Evolutionary conservation across 2,329 filamentous ascomycete species (phyloP), one percentile per base, ranked within the genome.

Genomic region (Ceratocystis lukuohia): DNA sequence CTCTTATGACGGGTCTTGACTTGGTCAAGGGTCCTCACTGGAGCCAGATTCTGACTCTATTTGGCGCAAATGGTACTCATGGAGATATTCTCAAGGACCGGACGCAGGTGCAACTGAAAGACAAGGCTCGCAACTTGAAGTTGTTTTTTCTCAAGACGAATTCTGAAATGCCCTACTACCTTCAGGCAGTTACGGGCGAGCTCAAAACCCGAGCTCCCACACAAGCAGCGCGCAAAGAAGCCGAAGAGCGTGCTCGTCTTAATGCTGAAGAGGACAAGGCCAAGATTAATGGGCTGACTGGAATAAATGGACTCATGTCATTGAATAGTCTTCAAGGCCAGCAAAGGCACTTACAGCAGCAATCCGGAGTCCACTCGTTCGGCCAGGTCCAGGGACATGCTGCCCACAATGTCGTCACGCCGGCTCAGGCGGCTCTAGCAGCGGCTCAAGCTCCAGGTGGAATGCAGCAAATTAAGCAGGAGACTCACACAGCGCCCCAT

Each of bases 111-210:
- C 91, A 96, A 73, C 80, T 96, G 12, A 96, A 96, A 74, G 91
- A 96, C 73, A 96, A 96, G 75, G 91, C 91, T 0, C 82, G 91
- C 62, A 96, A 96, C 70, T 76, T 96, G 62, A 96, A 96, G 74
- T 77, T 96, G 0, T 96, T 94, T 77, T 96, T 96, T 75, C 77
- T 96, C 65, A 96, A 96, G 77, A 93, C 88, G 20, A 90, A 90
- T 64, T 91, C 91, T 4, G 91, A 96, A 72, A 92, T 96, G 74
- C 91, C 91, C 0, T 91, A 89, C 71, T 94, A 94, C 71, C 77
- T 96, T 25, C 87, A 92, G 72, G 89, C 88, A 37, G 91, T 96
- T 10, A 96, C 91, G 0, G 91, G 91, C 2, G 91, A 96, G 75
- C 78, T 96, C 46, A 93, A 94, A 75, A 96, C 91, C 0, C 80